These are phyloP conservation scores for Volvox africanus DNA, from an alignment of 139 green algal species.

Conservation along the genomic window DNA sequence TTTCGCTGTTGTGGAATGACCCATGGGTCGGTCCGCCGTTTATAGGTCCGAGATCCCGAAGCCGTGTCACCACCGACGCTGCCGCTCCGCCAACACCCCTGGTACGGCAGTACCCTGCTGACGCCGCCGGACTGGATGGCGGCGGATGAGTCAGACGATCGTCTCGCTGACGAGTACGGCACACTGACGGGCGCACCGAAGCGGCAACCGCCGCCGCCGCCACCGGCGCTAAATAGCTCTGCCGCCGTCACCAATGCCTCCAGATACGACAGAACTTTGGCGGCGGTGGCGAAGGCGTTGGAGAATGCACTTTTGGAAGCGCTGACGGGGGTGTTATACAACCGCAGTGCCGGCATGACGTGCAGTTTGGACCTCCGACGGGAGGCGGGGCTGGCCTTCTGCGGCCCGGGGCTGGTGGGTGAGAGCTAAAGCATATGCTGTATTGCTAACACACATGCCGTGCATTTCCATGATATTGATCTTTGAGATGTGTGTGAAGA, in stretches of 20 bases:
- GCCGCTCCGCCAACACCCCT: conserved; percentile 28
- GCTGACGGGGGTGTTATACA: conserved; percentile 11
- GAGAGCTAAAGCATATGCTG: too few species aligned
- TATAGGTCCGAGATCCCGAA: not conserved
- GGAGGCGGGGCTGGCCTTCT: conserved; percentile 32
- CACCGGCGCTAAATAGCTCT: not conserved
- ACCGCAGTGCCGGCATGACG: not conserved
- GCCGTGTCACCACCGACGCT: not conserved
- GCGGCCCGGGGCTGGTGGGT: conserved; percentile 20
- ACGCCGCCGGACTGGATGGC: conserved; percentile 32
- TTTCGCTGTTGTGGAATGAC: too few species aligned
- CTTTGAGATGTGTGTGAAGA: too few species aligned
- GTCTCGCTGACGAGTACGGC: not conserved
- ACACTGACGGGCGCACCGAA: not conserved
- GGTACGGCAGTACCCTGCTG: conserved; percentile 43
- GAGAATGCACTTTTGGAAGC: not conserved
- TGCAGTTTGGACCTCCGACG: conserved; percentile 40
- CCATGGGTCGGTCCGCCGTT: too few species aligned
- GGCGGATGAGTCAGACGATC: conserved; percentile 1
- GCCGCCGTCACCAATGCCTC: not conserved
- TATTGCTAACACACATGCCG: too few species aligned
- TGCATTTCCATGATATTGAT: too few species aligned
- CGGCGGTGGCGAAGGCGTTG: not conserved
- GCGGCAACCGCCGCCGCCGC: not conserved
- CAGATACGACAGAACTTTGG: not conserved